These are phyloP conservation scores for Ceratonia siliqua DNA, from an alignment of 306 rosid species.

Conservation along the genomic window DNA sequence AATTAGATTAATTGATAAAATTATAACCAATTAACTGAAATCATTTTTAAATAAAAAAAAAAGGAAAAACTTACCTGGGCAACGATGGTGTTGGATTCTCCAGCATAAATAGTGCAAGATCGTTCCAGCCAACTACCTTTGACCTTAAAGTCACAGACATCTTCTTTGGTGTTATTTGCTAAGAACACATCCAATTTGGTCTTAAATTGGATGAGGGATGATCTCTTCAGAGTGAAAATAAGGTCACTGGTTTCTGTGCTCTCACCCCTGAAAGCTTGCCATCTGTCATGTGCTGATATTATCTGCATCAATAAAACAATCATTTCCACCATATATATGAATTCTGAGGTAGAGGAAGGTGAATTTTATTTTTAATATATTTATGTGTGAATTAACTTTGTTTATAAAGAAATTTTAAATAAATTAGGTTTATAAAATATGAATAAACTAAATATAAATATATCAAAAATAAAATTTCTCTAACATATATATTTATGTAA, in stretches of 20 bases:
- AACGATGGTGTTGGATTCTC: slow-evolving; percentile 41
- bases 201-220: slow-evolving; percentile 32
- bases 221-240: slow-evolving; percentile 1
- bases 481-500: too few relatives aligned
- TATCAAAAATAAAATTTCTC: too few relatives aligned
- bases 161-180: slow-evolving; percentile 34
- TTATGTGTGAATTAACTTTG: too few relatives aligned
- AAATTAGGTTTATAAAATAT: too few relatives aligned
- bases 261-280: slow-evolving; percentile 21
- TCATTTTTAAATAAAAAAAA: background rate
- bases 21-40: too few relatives aligned
- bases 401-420: too few relatives aligned
- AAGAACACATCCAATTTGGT: slow-evolving; percentile 43
- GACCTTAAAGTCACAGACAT: slow-evolving; percentile 36
- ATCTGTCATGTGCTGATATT: slow-evolving; percentile 3
- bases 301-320: slow-evolving; percentile 2
- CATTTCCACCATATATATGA: too few relatives aligned
- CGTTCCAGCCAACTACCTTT: slow-evolving; percentile 35
- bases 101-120: slow-evolving; percentile 49
- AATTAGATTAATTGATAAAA: too few relatives aligned
- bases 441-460: too few relatives aligned
- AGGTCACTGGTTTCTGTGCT: background rate
- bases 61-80: slow-evolving; percentile 37
- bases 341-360: too few relatives aligned
- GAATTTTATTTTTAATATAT: too few relatives aligned